A percentile compares a stretch with the other conserved stretches of the same genome.
These are phyloP conservation scores for Anethum foeniculum DNA, from an alignment of 140 eudicot genomes.

Conservation along the genomic window DNA sequence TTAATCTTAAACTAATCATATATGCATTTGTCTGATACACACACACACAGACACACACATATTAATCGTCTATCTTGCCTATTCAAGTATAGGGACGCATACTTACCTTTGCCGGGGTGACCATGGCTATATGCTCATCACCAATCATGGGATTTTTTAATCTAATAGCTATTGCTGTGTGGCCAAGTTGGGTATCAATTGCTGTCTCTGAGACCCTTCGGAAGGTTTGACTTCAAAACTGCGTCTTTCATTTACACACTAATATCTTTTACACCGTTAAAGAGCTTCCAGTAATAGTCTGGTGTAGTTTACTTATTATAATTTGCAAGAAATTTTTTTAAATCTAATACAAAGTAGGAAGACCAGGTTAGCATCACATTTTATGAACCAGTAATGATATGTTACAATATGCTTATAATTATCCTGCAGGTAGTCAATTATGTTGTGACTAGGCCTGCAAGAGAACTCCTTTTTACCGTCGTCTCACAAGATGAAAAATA, in stretches of 20 bases:
- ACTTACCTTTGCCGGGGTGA: constrained; percentile 75
- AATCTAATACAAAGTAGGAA: background rate
- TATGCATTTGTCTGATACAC: background rate
- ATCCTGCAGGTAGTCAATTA: constrained; percentile 67
- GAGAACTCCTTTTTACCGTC: constrained; percentile 85
- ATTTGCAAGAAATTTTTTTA: background rate
- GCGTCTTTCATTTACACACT: background rate
- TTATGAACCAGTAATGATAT: background rate
- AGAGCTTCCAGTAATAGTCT: background rate
- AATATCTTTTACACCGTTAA: background rate
- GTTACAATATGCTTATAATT: background rate
- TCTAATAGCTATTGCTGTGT: constrained; percentile 63
- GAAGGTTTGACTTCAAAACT: constrained; percentile 41
- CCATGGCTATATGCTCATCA: constrained; percentile 68
- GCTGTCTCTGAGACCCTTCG: constrained; percentile 73
- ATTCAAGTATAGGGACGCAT: constrained; percentile 54
- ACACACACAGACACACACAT: background rate
- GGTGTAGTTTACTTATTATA: background rate
- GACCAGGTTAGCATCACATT: background rate
- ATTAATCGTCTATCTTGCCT: constrained; percentile 6
- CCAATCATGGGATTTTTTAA: constrained; percentile 58
- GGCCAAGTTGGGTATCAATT: constrained; percentile 75
- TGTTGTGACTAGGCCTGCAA: constrained; percentile 88
- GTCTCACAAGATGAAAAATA: constrained; percentile 96
- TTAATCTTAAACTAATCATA: background rate